Evolutionary conservation across 2,329 filamentous ascomycete species (phyloP).

Genomic region (Alternaria arbusti): DNA sequence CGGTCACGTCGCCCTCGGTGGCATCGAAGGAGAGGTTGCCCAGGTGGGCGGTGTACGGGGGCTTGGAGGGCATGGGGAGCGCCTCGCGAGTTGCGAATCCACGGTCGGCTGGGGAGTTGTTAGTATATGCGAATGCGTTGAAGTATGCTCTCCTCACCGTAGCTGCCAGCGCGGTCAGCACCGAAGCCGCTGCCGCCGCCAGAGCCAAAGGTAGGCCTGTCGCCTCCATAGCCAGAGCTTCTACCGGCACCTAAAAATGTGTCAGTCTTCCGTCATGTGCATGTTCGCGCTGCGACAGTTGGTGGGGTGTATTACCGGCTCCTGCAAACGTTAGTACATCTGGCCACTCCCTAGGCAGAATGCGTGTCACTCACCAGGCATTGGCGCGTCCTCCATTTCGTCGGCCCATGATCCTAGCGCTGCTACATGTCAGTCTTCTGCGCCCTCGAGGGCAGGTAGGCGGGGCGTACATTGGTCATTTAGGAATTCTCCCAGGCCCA

Average conservation of each 20-base stretch:
- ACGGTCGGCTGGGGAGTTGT: conserved; percentile 32
- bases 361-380: conserved; percentile 66
- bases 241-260: conserved; percentile 45
- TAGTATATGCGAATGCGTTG: conserved; percentile 14
- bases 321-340: conserved; percentile 35
- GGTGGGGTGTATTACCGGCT: conserved; percentile 34
- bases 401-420: conserved; percentile 95
- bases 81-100: conserved; percentile 66
- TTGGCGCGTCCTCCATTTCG: conserved; percentile 88
- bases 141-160: conserved; percentile 36
- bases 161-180: conserved; percentile 46
- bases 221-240: conserved; percentile 55
- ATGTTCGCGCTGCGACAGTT: not conserved
- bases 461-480: conserved; percentile 78
- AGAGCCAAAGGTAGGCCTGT: conserved; percentile 56
- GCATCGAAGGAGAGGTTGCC: conserved; percentile 97
- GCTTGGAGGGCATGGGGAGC: conserved; percentile 86
- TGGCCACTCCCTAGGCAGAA: conserved; percentile 19
- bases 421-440: conserved; percentile 48
- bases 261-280: conserved; percentile 24
- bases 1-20: conserved; percentile 78
- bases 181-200: conserved; percentile 48
- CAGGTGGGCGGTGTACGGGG: conserved; percentile 93
- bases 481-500: conserved; percentile 97
- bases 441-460: conserved; percentile 20